phyloP scores from a whole-genome alignment of 345 rosid species.

The Boechera stricta region DNA sequence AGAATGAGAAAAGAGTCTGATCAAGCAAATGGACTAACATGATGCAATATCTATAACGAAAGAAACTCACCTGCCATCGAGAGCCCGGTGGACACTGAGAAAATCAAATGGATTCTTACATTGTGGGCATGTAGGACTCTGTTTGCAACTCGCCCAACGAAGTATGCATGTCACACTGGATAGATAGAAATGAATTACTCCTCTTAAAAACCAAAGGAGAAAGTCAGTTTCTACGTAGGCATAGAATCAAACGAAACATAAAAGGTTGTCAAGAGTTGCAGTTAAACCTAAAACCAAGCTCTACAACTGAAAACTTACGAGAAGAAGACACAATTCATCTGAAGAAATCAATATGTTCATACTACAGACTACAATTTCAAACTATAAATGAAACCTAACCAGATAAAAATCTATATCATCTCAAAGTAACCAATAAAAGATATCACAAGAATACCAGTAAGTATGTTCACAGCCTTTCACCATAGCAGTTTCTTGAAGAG shows the following conservation, averaged over 20 bases:
- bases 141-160: conserved; percentile 78
- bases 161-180: conserved; percentile 72
- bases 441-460: conserved; percentile 69
- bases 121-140: conserved; percentile 84
- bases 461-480: conserved; percentile 95
- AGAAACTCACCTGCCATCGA: conserved; percentile 75
- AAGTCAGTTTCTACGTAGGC: conserved; percentile 12
- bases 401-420: background rate
- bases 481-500: conserved; percentile 85
- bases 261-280: background rate
- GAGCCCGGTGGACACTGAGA: conserved; percentile 80
- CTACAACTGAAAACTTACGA: background rate
- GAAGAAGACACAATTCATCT: background rate
- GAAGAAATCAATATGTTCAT: background rate
- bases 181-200: conserved; percentile 39
- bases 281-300: conserved; percentile 11
- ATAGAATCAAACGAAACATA: conserved; percentile 6
- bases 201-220: conserved; percentile 18
- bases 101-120: conserved; percentile 90
- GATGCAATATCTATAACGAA: background rate
- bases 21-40: background rate
- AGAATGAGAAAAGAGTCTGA: background rate
- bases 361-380: background rate
- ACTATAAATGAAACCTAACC: background rate
- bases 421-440: background rate